Evolutionary conservation across 2,329 filamentous ascomycete genomes (phyloP).

Genomic region (Diaporthe aspalathi): DNA sequence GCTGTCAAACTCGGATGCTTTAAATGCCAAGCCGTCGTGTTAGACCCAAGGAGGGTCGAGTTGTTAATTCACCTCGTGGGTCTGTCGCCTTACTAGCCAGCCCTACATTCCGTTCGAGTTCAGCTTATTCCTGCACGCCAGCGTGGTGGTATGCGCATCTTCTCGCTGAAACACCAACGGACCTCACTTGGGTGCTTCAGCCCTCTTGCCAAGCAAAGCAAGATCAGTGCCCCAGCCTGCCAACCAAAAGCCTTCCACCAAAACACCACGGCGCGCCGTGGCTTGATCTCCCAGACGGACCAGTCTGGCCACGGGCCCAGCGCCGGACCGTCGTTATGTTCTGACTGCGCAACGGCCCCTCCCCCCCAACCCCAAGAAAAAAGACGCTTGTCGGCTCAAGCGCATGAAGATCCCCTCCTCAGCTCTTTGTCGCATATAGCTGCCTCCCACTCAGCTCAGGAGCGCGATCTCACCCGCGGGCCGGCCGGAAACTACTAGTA

Average conservation of each 20-base stretch:
- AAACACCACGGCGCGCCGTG: background rate
- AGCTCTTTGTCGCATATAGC: background rate
- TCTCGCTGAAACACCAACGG: background rate
- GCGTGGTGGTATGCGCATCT: background rate
- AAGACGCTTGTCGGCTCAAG: background rate
- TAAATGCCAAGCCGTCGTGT: background rate
- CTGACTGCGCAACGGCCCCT: too few relatives aligned
- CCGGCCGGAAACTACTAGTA: slow-evolving; percentile 3
- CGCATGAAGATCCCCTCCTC: slow-evolving; percentile 10
- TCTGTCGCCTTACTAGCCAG: background rate
- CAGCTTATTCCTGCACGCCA: background rate
- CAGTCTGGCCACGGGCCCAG: background rate
- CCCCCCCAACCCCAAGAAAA: too few relatives aligned
- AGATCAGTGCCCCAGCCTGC: background rate
- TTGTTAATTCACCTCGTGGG: background rate
- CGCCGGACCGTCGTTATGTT: background rate
- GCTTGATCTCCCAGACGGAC: background rate
- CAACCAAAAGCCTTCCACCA: background rate
- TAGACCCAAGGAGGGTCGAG: background rate
- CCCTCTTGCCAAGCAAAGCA: background rate
- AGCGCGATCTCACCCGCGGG: too few relatives aligned
- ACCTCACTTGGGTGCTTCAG: background rate
- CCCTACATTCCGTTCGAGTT: background rate
- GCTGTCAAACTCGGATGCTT: background rate
- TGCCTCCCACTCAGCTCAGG: too few relatives aligned